Evolutionary conservation across 345 rosid species (phyloP), one percentile per base, ranked within the genome.

Genomic region (Acer campestre): DNA sequence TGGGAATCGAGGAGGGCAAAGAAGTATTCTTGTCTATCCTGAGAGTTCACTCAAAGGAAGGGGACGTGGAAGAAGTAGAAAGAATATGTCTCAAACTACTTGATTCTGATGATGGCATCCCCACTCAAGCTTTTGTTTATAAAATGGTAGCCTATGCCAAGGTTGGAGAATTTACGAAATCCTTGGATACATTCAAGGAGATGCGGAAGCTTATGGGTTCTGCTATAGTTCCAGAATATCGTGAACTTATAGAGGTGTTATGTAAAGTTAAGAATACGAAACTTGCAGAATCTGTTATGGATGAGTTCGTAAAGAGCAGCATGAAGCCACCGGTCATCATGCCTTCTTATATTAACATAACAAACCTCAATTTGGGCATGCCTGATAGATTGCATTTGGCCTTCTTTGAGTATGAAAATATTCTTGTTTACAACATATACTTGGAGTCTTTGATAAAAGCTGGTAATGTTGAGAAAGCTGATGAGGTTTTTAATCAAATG

Each of bases 111-210:
- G 80, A 74, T 0, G 40, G 75, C 71, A 70, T 87, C 62, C 94
- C 98, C 35, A 81, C 98, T 75, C 90, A 81, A 18, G 93, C 92
- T 48, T 93, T 85, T 87, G 92, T 92, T 25, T 93, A 88, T 78
- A 93, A 83, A 83, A 93, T 95, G 90, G 94, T 90, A 84, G 89
- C 83, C 79, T 90, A 87, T 82, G 85, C 97, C 0, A 91, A 88
- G 83, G 71, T 61, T 18, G 90, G 88, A 16, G 84, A 91, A 42
- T 77, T 75, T 71, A 80, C 71, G 63, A 91, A 80, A 81, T 92
- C 94, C 27, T 78, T 93, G 70, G 88, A 86, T 40, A 76, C 85
- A 77, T 91, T 95, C 74, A 85, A 86, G 79, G 87, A 88, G 75
- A 92, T 93, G 96, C 80, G 92, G 84, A 75, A 89, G 83, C 75